phyloP scores from a whole-genome alignment of 306 rosid species.

The Dalbergia cultrata region DNA sequence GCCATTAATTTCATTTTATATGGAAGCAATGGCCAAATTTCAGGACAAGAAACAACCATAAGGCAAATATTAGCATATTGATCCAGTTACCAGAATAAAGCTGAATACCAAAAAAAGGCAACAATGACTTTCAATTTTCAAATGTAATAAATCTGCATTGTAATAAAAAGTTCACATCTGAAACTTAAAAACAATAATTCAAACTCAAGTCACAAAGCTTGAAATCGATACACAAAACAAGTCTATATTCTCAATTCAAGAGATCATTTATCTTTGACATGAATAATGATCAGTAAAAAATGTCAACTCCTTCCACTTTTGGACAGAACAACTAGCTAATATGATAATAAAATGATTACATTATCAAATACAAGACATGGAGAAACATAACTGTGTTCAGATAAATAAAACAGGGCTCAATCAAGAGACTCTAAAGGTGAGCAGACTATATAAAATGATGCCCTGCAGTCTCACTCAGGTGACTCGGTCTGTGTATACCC shows the following conservation, averaged over 20 bases:
- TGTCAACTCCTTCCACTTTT: slow-evolving; percentile 29
- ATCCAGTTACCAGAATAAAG: slow-evolving; percentile 4
- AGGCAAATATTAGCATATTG: slow-evolving; percentile 4
- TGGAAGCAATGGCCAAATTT: slow-evolving; percentile 30
- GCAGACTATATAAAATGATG: slow-evolving; percentile 17
- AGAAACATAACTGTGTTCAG: slow-evolving; percentile 23
- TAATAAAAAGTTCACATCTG: slow-evolving; percentile 17
- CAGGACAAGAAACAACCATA: slow-evolving; percentile 24
- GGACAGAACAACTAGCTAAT: slow-evolving; percentile 7
- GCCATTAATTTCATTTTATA: slow-evolving; percentile 7
- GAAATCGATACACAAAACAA: slow-evolving; percentile 13
- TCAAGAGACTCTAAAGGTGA: slow-evolving; percentile 30
- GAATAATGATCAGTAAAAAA: slow-evolving; percentile 23
- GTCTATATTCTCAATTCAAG: background rate
- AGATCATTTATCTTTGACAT: slow-evolving; percentile 24
- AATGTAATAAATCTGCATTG: background rate
- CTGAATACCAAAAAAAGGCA: background rate
- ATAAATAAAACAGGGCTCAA: slow-evolving; percentile 18
- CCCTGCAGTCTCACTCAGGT: slow-evolving; percentile 48
- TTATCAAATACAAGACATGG: slow-evolving; percentile 19
- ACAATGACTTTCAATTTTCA: background rate
- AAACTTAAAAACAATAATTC: slow-evolving; percentile 2
- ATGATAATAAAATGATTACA: background rate
- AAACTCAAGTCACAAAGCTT: slow-evolving; percentile 23
- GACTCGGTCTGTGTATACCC: slow-evolving; percentile 38